phyloP scores from a whole-genome alignment of 2,329 filamentous ascomycete species.

The Phyllosticta citrichinensis region DNA sequence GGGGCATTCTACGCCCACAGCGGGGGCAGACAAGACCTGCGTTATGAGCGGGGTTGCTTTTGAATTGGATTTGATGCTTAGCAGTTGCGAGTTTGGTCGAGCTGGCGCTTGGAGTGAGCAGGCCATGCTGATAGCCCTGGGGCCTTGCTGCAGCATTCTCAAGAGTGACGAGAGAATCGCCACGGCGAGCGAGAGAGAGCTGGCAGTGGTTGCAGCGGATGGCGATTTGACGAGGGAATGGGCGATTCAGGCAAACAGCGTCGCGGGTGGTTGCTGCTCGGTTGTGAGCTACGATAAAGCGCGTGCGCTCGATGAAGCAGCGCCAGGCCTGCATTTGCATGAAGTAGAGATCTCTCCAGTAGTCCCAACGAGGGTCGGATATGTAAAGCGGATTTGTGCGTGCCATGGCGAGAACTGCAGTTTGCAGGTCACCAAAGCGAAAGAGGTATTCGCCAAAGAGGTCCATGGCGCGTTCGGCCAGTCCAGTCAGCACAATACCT shows the following conservation, averaged over 20 bases:
- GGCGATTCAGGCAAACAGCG: conserved; percentile 52
- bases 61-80: conserved; percentile 7
- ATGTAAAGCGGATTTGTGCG: conserved; percentile 68
- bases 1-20: conserved; percentile 53
- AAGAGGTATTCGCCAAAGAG: conserved; percentile 67
- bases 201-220: conserved; percentile 70
- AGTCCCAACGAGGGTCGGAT: conserved; percentile 62
- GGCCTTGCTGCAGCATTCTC: background rate
- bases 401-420: conserved; percentile 63
- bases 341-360: conserved; percentile 69
- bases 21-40: conserved; percentile 48
- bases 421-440: conserved; percentile 69
- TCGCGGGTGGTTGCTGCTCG: conserved; percentile 54
- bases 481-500: conserved; percentile 67
- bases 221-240: conserved; percentile 55
- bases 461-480: conserved; percentile 62
- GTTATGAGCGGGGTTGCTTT: conserved; percentile 11
- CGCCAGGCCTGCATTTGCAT: conserved; percentile 61
- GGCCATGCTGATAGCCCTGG: conserved; percentile 21
- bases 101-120: conserved; percentile 8
- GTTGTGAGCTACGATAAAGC: conserved; percentile 69
- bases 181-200: conserved; percentile 37
- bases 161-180: conserved; percentile 4
- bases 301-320: conserved; percentile 62
- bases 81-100: conserved; percentile 1